Base-by-base conservation (phyloP, 1,284 basidiomycete genomes). In the Papiliotrema nemorosa region DNA sequence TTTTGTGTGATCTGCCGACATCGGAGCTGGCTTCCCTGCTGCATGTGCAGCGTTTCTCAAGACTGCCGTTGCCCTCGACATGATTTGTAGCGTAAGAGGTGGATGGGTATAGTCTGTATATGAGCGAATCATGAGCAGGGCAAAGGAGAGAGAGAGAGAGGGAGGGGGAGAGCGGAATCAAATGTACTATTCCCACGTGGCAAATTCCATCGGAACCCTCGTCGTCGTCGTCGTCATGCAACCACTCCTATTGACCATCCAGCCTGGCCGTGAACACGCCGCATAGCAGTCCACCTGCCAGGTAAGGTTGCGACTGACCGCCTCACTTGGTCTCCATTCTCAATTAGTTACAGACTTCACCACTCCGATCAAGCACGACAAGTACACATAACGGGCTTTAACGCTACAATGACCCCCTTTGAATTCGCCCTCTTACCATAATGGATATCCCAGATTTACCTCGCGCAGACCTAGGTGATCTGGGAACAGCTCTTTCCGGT, bases 1-100 rank as follows among this genome's bases (percentile, higher is more conserved):
- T 40, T 89, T 81, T 5, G 87, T 90, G 38, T 85, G 84, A 68
- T 93, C 88, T 56, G 88, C 87, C 20, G 69, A 71, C 70, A 73
- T 73, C 49, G 70, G 70, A 60, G 67, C 62, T 21, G 62, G 60
- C 57, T 68, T 70, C 38, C 55, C 54, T 1, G 56, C 52, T 21
- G 36, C 38, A 29, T 61, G 51, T 22, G 67, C 67, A 10, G 59
- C 64, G 48, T 72, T 70, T 44, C 65, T 52, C 45, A 73, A 56
- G 47, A 69, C 53, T 18, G 53, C 50, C 12, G 62, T 56, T n/a
- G 52, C 52, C 53, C 59, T 53, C 46, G 57, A 52, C 54, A 55
- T 61, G 40, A 27, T 49, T 40, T 7, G 44, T 33, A 49, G 24
- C 22, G 21, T 36, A 39, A 49, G 34, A 24, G 24, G 33, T 24